Base-by-base conservation (phyloP, 2,329 filamentous ascomycete genomes). In the Alternaria conjuncta region DNA sequence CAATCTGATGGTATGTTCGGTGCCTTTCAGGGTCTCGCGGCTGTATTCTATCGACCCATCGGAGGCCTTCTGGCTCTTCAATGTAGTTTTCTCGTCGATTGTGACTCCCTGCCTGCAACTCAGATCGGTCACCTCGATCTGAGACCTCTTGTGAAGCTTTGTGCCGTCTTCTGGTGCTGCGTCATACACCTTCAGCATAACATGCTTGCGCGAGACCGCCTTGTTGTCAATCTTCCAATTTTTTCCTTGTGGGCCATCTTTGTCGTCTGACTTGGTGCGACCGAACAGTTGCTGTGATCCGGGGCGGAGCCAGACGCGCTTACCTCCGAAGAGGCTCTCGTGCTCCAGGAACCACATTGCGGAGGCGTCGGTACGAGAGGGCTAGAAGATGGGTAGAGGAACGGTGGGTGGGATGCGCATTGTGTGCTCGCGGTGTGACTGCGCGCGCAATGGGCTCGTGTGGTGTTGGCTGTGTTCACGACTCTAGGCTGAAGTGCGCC, bases 261-360 rank as follows among this genome's bases (percentile, higher is more conserved):
- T 68, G 21, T 75, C 74, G 88, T 89, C 84, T 73, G 91, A 86
- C 67, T 86, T 86, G 41, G 92, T 94, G 67, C 95, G 89, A 60
- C 95, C 95, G 77, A 97, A 92, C 20, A 97, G 86, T 78, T 96
- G 95, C 71, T 88, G 89, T 77, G 93, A 93, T 55, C 94, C 94
- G 2, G 94, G 94, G 61, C 91, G 89, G 65, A 97, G 85, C 94
- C 94, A 97, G 70, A 94, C 84, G 73, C 88, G 89, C 79, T 89
- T 92, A 64, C 85, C 84, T 61, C 83, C 81, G 60, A 89, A 86
- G 56, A 85, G 82, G 63, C 86, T 82, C 44, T 86, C 83, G 71
- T 86, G 87, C 71, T 89, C 83, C 18, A 86, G 76, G 23, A 86
- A 78, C 85, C 85, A 86, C 85, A 87, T 87, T 44, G 23, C 12